Conservation (phyloP, 805 yeast genomes). For the Zygotorulaspora florentina region DNA sequence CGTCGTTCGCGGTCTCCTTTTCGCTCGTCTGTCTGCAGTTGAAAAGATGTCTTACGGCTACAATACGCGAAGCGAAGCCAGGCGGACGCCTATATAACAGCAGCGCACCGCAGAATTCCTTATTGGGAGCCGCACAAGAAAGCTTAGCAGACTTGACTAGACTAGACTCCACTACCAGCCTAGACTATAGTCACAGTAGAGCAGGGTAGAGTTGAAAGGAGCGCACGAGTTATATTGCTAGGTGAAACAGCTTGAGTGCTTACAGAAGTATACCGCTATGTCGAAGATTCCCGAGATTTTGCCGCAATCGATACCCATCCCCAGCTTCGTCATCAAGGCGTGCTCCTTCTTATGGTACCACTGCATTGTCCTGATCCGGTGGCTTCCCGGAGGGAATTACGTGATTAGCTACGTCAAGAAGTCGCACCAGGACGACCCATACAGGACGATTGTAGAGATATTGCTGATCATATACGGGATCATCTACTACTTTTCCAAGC, state of each 20-base stretch:
- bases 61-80: too few relatives aligned
- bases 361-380: conserved; percentile 12
- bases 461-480: conserved; percentile 75
- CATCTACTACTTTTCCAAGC: conserved; percentile 65
- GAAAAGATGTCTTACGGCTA: too few relatives aligned
- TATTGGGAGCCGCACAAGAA: neutral
- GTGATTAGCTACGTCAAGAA: conserved; percentile 69
- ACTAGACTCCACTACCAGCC: neutral
- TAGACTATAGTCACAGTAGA: too few relatives aligned
- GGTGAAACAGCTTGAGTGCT: neutral
- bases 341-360: conserved; percentile 27
- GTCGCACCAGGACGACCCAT: conserved; percentile 91
- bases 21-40: too few relatives aligned
- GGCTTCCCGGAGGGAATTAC: conserved; percentile 30
- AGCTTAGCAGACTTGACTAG: neutral
- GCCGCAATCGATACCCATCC: conserved; percentile 32
- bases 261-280: conserved; percentile 9
- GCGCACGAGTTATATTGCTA: neutral
- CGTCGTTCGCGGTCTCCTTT: too few relatives aligned
- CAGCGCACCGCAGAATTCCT: neutral
- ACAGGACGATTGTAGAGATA: conserved; percentile 78
- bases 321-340: conserved; percentile 21
- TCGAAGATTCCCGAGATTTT: conserved; percentile 24
- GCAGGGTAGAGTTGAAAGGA: neutral
- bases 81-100: too few relatives aligned